Conservation (phyloP, 1,139 yeast species). For the Yamadazyma spencermartinsiae region DNA sequence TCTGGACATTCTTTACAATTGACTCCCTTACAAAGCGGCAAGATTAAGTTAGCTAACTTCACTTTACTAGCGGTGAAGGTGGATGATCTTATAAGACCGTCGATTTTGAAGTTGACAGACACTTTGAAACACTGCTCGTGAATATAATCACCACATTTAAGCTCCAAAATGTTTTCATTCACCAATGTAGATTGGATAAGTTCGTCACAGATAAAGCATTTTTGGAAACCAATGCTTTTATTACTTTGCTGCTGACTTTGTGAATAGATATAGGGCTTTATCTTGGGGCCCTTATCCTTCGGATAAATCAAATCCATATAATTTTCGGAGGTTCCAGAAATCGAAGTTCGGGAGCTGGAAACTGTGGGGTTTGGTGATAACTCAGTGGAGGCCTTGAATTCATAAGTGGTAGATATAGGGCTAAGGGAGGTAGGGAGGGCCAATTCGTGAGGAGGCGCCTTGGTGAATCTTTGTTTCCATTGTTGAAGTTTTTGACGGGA, state of each 20-base stretch:
- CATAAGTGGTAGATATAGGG: slow-evolving; percentile 13
- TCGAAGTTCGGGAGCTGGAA: slow-evolving; percentile 8
- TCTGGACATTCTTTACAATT: slow-evolving; percentile 3
- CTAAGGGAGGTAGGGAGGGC: slow-evolving; percentile 15
- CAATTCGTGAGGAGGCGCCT: slow-evolving; percentile 1
- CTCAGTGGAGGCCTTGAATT: not conserved
- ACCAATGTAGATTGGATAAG: slow-evolving; percentile 31
- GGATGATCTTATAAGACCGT: slow-evolving; percentile 6
- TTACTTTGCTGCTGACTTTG: slow-evolving; percentile 12
- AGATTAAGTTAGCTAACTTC: slow-evolving; percentile 8
- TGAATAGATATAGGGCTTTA: slow-evolving; percentile 25
- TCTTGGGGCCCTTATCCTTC: slow-evolving; percentile 25
- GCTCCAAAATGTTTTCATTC: slow-evolving; percentile 32
- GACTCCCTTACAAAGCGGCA: slow-evolving; percentile 15
- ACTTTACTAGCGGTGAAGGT: slow-evolving; percentile 12
- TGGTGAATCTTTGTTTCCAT: slow-evolving; percentile 11
- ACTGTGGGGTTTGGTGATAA: slow-evolving; percentile 6
- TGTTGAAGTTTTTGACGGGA: slow-evolving; percentile 7
- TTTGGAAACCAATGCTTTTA: slow-evolving; percentile 8
- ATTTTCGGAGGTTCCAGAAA: slow-evolving; percentile 1
- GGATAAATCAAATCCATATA: not conserved
- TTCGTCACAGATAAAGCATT: slow-evolving; percentile 42
- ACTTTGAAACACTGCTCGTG: slow-evolving; percentile 40
- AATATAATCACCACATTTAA: slow-evolving; percentile 39
- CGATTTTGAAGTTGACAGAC: slow-evolving; percentile 15